Evolutionary conservation across 768 basidiomycete species (phyloP).

Genomic region (Termitomyces sp.): DNA sequence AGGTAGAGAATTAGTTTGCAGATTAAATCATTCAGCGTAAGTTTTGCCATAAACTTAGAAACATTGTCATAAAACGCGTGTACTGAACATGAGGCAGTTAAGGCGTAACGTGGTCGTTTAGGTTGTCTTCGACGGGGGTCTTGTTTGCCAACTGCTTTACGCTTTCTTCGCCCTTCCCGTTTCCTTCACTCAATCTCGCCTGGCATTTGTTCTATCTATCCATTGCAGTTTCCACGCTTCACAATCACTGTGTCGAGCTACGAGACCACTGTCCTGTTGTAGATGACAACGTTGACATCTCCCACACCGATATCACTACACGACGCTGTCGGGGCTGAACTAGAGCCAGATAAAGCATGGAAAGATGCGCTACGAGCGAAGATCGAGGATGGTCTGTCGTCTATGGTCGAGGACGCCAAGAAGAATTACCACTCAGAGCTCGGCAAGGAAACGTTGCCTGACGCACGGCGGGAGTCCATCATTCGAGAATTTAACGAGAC

Average conservation of each 20-base stretch:
- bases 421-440: conserved; percentile 53
- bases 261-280: conserved; percentile 18
- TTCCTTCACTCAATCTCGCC: conserved; percentile 9
- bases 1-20: conserved; percentile 4
- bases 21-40: conserved; percentile 21
- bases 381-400: conserved; percentile 45
- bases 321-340: conserved; percentile 28
- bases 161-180: conserved; percentile 14
- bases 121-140: conserved; percentile 19
- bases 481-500: conserved; percentile 34
- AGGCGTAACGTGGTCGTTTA: conserved; percentile 35
- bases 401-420: conserved; percentile 60
- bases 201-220: conserved; percentile 14
- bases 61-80: conserved; percentile 39
- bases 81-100: conserved; percentile 56
- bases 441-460: conserved; percentile 34
- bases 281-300: conserved; percentile 34
- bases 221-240: conserved; percentile 5
- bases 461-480: conserved; percentile 31
- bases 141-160: conserved; percentile 23
- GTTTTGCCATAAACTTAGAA: conserved; percentile 17
- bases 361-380: conserved; percentile 39
- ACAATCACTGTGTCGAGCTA: conserved; percentile 9
- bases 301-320: conserved; percentile 20
- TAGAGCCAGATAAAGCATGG: conserved; percentile 57